Evolutionary conservation across 805 yeast species (phyloP).

Genomic region (Candida silvatica): DNA sequence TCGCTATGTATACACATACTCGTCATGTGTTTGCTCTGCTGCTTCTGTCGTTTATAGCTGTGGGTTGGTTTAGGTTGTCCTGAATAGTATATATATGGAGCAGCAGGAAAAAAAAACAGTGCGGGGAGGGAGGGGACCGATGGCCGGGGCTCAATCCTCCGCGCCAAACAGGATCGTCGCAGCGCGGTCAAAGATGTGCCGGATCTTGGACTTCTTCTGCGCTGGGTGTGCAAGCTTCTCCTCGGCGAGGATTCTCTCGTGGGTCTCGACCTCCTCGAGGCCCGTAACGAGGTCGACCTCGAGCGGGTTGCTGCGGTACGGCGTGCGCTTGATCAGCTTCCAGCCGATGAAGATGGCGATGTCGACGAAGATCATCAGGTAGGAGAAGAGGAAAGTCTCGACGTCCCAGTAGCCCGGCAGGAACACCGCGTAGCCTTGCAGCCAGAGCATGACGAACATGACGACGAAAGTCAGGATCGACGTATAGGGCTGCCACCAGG

Average conservation of each 20-base stretch:
- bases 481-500: constrained; percentile 30
- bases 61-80: no score
- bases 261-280: constrained; percentile 46
- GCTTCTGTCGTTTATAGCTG: no score
- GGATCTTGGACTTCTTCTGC: background rate
- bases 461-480: constrained; percentile 13
- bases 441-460: constrained; percentile 29
- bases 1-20: no score
- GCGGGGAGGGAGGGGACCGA: no score
- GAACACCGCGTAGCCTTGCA: constrained; percentile 43
- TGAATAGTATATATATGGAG: no score
- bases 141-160: no score
- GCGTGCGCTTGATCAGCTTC: constrained; percentile 44
- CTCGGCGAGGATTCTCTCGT: constrained; percentile 29
- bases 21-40: no score
- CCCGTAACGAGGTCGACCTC: constrained; percentile 50
- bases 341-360: constrained; percentile 39
- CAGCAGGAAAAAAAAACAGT: no score
- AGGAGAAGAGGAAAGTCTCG: constrained; percentile 56
- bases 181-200: background rate
- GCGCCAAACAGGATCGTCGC: background rate
- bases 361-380: constrained; percentile 59
- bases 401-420: constrained; percentile 58
- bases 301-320: constrained; percentile 30
- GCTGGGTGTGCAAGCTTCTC: background rate